These are phyloP conservation scores for Trametes sp. DNA, from an alignment of 1,284 basidiomycete species.

Conservation along the genomic window DNA sequence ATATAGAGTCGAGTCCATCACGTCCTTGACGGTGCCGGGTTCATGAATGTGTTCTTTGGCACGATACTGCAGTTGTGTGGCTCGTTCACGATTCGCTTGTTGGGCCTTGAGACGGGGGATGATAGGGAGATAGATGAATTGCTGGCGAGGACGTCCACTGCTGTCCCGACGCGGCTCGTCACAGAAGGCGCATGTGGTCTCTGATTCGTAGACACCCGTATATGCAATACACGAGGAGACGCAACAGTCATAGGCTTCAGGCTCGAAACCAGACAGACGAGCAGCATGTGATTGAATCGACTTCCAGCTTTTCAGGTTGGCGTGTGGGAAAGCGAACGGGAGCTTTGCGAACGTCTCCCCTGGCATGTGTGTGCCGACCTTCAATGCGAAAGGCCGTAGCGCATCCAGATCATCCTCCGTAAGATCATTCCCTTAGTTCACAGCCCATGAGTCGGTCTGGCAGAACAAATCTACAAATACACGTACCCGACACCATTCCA, in stretches of 20 bases:
- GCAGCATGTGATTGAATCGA: slow-evolving; percentile 10
- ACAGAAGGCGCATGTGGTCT: slow-evolving; percentile 38
- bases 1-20: slow-evolving; percentile 36
- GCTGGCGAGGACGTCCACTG: slow-evolving; percentile 14
- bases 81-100: slow-evolving; percentile 16
- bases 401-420: slow-evolving; percentile 19
- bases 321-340: slow-evolving; percentile 25
- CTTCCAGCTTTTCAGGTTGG: slow-evolving; percentile 23
- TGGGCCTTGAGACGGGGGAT: slow-evolving; percentile 30
- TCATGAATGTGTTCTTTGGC: slow-evolving; percentile 23
- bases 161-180: slow-evolving; percentile 11
- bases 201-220: slow-evolving; percentile 35
- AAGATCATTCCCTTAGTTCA: slow-evolving; percentile 25
- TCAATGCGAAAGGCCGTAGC: slow-evolving; percentile 31
- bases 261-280: slow-evolving; percentile 39
- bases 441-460: too few relatives aligned
- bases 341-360: slow-evolving; percentile 30
- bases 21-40: slow-evolving; percentile 27
- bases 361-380: slow-evolving; percentile 32
- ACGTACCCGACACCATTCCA: not conserved
- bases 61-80: slow-evolving; percentile 35
- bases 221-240: slow-evolving; percentile 43
- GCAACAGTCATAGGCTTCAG: slow-evolving; percentile 44
- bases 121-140: slow-evolving; percentile 31
- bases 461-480: too few relatives aligned